phyloP scores from a whole-genome alignment of 306 rosid genomes.

The Vigna trinervia region DNA sequence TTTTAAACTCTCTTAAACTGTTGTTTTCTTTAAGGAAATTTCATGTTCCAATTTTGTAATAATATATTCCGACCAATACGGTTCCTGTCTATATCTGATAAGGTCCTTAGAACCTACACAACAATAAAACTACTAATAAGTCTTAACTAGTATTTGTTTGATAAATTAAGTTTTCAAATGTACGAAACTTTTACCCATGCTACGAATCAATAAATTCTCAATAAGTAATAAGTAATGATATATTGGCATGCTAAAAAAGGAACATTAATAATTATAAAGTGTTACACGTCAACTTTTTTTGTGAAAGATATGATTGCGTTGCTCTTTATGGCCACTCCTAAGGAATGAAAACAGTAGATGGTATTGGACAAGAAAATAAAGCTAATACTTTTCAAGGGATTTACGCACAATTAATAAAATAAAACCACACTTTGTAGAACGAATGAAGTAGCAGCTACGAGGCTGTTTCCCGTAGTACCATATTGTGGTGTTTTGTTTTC shows the following conservation, averaged over 20 bases:
- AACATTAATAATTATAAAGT: constrained; percentile 13
- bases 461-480: no score
- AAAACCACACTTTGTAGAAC: no score
- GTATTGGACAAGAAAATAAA: not conserved
- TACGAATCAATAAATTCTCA: constrained; percentile 7
- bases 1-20: not conserved
- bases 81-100: constrained; percentile 25
- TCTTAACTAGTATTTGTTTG: not conserved
- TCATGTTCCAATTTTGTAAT: constrained; percentile 20
- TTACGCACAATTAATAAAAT: no score
- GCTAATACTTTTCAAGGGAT: not conserved
- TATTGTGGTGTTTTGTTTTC: no score
- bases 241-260: not conserved
- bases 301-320: constrained; percentile 7
- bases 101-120: constrained; percentile 52
- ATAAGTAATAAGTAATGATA: not conserved
- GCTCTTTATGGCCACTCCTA: constrained; percentile 4
- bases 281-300: not conserved
- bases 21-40: not conserved
- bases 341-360: not conserved
- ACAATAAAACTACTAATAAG: constrained; percentile 1
- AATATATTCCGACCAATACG: constrained; percentile 24
- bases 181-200: not conserved
- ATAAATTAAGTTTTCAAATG: not conserved
- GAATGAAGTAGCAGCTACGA: no score